Evolutionary conservation across 306 rosid genomes (phyloP), one percentile per base, ranked within the genome.

Genomic region (Sophora flavescens): DNA sequence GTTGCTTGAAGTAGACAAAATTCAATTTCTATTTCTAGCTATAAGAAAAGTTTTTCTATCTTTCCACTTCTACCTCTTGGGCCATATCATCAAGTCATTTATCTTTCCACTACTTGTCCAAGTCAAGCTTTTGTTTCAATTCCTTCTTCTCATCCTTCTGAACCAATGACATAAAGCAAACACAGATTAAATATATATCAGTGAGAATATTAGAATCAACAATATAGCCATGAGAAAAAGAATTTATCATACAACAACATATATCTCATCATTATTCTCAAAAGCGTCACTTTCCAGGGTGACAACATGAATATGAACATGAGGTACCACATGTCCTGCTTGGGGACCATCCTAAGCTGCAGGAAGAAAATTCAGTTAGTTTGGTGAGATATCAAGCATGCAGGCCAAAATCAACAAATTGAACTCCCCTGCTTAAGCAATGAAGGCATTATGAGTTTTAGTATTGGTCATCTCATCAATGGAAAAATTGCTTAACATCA

Each of bases 271-370:
- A 14, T 95, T 95, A 13, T 84, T 89, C 93, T 89, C 85, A 30
- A 95, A 92, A 69, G 92, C 97, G 0, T 92, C 96, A 59, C 81
- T 81, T 87, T 69, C 85, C 64, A 97, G 82, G 0, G 97, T 97
- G 52, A 95, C 50, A 28, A 95, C 80, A 66, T 95, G 98, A 63
- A 95, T 86, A 79, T 95, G 98, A 78, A 95, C 96, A 86, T 95
- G 98, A 66, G 97, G 93, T 56, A 95, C 98, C 0, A 85, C 78
- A 83, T 92, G 97, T 68, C 98, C 98, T 16, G 97, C 96, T 80
- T 92, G 90, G 17, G 97, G 98, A 0, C 97, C 98, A 72, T 95
- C 97, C 98, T 94, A 70, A 69, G 67, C 71, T 66, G 38, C 77
- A 89, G 18, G 61, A 80, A 35, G 53, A 78, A 41, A 39, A 81